A percentile compares a stretch with the other conserved stretches of the same genome.
Evolutionary conservation across 495 filamentous ascomycete genomes (phyloP).

Genomic region (Penicillium manginii): DNA sequence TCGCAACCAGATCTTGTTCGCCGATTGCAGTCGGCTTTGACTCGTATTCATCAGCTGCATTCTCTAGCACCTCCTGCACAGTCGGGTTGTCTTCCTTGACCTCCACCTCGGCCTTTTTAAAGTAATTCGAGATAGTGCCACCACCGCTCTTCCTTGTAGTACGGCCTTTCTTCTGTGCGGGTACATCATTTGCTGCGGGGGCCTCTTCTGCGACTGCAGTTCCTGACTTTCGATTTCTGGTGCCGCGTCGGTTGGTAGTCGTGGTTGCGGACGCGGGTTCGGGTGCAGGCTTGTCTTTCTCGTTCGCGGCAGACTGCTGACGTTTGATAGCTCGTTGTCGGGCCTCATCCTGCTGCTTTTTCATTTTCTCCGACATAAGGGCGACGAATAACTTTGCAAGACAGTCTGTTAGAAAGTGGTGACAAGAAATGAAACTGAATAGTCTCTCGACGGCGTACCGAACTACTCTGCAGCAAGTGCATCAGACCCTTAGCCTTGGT

Average conservation of each 20-base stretch:
- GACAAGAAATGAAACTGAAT: background rate
- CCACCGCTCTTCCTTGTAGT: slow-evolving; percentile 33
- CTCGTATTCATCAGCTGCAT: slow-evolving; percentile 57
- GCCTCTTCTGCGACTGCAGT: slow-evolving; percentile 35
- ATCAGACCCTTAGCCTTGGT: slow-evolving; percentile 46
- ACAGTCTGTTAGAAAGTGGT: background rate
- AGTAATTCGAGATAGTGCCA: slow-evolving; percentile 58
- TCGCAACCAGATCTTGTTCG: slow-evolving; percentile 76
- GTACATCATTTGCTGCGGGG: slow-evolving; percentile 21
- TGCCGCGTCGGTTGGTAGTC: slow-evolving; percentile 25
- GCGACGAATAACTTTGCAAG: slow-evolving; percentile 45
- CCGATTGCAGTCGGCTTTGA: slow-evolving; percentile 67
- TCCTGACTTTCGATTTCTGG: slow-evolving; percentile 30
- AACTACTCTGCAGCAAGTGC: slow-evolving; percentile 53
- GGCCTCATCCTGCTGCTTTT: slow-evolving; percentile 62
- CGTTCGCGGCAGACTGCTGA: slow-evolving; percentile 26
- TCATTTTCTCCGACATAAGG: slow-evolving; percentile 67
- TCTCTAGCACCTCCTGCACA: slow-evolving; percentile 57
- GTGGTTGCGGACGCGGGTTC: slow-evolving; percentile 18
- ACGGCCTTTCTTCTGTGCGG: slow-evolving; percentile 29
- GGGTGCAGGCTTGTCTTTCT: slow-evolving; percentile 23
- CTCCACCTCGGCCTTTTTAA: slow-evolving; percentile 60
- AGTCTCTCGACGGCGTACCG: slow-evolving; percentile 38
- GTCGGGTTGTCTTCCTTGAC: slow-evolving; percentile 54
- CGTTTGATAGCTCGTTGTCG: slow-evolving; percentile 50